A percentile compares a stretch with the other conserved stretches of the same genome.
Conservation (phyloP, 1,284 basidiomycete genomes). For the Lentinus polychrous region DNA sequence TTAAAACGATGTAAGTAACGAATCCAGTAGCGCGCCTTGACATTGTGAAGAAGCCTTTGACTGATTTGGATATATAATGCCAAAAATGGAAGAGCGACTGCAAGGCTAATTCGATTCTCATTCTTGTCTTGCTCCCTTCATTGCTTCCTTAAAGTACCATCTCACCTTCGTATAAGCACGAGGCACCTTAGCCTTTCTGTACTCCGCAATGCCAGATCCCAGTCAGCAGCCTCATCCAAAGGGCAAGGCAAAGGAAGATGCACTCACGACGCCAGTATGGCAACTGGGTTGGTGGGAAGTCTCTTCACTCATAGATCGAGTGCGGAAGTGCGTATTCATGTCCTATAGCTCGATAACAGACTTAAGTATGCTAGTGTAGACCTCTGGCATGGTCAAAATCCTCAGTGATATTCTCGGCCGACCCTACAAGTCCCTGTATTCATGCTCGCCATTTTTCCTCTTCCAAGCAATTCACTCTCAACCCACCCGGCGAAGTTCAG, state of each 20-base stretch:
- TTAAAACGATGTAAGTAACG: too few relatives aligned
- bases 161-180: too few relatives aligned
- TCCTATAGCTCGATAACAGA: background rate
- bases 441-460: slow-evolving; percentile 64
- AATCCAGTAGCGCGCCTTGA: too few relatives aligned
- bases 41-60: too few relatives aligned
- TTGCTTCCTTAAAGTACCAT: too few relatives aligned
- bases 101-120: too few relatives aligned
- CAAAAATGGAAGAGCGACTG: too few relatives aligned
- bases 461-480: slow-evolving; percentile 53
- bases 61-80: too few relatives aligned
- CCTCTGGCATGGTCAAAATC: slow-evolving; percentile 64
- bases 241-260: slow-evolving; percentile 48
- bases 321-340: slow-evolving; percentile 36
- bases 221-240: slow-evolving; percentile 37
- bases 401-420: slow-evolving; percentile 60
- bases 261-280: slow-evolving; percentile 31
- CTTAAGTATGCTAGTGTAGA: slow-evolving; percentile 34
- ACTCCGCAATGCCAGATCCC: background rate
- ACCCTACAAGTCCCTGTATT: slow-evolving; percentile 51
- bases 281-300: slow-evolving; percentile 70
- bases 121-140: too few relatives aligned
- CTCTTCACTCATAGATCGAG: slow-evolving; percentile 49
- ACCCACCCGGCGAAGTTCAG: slow-evolving; percentile 42
- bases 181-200: too few relatives aligned